These are phyloP conservation scores for Tricholoma hemisulphureum DNA, from an alignment of 768 basidiomycete genomes.

Conservation along the genomic window DNA sequence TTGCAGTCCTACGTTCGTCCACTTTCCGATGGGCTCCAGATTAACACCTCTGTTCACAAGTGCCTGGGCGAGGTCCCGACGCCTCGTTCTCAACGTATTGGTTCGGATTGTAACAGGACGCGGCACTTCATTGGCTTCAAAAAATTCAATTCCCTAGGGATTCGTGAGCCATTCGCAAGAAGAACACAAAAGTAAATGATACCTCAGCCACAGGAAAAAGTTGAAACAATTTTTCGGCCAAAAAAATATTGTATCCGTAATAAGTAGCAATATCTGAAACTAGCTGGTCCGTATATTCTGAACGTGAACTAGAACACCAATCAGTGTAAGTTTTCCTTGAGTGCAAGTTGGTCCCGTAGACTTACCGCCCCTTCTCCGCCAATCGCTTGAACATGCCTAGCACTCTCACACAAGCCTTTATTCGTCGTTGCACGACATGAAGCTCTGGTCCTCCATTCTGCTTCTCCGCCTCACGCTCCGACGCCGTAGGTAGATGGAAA, in stretches of 20 bases:
- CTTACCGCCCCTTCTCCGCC: slow-evolving; percentile 67
- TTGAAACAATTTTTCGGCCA: slow-evolving; percentile 91
- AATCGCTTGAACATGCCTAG: slow-evolving; percentile 70
- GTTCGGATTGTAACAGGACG: slow-evolving; percentile 98
- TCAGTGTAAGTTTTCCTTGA: slow-evolving; percentile 8
- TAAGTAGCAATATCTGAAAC: slow-evolving; percentile 89
- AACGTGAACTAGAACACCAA: slow-evolving; percentile 61
- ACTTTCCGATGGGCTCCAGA: slow-evolving; percentile 97
- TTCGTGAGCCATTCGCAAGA: slow-evolving; percentile 8
- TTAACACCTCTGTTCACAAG: slow-evolving; percentile 96
- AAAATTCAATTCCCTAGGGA: slow-evolving; percentile 90
- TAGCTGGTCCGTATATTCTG: slow-evolving; percentile 88
- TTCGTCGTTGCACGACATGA: slow-evolving; percentile 72
- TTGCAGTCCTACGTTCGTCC: slow-evolving; percentile 99
- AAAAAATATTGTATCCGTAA: slow-evolving; percentile 96
- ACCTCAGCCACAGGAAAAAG: slow-evolving; percentile 93
- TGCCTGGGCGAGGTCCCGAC: slow-evolving; percentile 91
- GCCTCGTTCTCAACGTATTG: slow-evolving; percentile 90
- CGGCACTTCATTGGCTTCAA: slow-evolving; percentile 94
- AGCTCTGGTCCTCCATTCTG: slow-evolving; percentile 67
- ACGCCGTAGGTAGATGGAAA: slow-evolving; percentile 67
- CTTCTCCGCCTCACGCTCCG: slow-evolving; percentile 73
- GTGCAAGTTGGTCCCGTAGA: slow-evolving; percentile 10
- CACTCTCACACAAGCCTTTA: slow-evolving; percentile 73
- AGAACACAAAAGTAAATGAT: slow-evolving; percentile 6